phyloP scores from a whole-genome alignment of 176 grass and related monocot genomes.

The Triticum turgidum region DNA sequence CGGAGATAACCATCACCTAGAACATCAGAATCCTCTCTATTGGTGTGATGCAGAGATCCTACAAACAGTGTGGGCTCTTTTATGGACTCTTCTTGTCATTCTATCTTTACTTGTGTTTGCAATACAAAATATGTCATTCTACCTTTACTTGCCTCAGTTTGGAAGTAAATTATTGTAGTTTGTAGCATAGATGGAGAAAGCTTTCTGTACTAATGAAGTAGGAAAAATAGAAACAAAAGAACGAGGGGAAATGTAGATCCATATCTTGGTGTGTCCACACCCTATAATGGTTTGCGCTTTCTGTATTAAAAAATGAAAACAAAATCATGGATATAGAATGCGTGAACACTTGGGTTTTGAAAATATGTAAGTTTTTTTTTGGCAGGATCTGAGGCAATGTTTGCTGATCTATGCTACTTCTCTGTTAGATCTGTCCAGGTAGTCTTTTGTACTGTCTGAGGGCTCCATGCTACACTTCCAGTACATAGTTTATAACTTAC shows the following conservation, averaged over 20 bases:
- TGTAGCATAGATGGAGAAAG: slow-evolving; percentile 10
- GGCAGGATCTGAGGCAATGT: slow-evolving; percentile 99
- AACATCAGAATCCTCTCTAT: not conserved
- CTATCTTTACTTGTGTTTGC: not conserved
- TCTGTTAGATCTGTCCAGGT: slow-evolving; percentile 97
- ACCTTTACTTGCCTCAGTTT: not conserved
- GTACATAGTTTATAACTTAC: slow-evolving; percentile 33
- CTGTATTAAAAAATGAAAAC: not conserved
- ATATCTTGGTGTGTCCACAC: not conserved
- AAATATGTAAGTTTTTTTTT: slow-evolving; percentile 20
- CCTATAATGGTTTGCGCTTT: not conserved
- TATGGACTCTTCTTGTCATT: not conserved
- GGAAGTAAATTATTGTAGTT: not conserved
- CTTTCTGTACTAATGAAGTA: not conserved
- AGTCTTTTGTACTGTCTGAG: slow-evolving; percentile 11
- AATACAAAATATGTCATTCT: not conserved
- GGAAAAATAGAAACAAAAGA: slow-evolving; percentile 3
- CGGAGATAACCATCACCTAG: not conserved
- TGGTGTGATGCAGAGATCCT: not conserved
- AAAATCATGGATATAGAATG: not conserved
- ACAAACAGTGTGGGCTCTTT: not conserved
- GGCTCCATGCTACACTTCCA: slow-evolving; percentile 14
- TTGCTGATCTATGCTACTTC: slow-evolving; percentile 99
- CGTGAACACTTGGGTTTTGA: not conserved
- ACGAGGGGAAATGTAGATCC: not conserved